Percentiles rank a stretch among this genome's conserved stretches.
Conservation (phyloP, 2,329 filamentous ascomycete species). For the Claviceps capensis region DNA sequence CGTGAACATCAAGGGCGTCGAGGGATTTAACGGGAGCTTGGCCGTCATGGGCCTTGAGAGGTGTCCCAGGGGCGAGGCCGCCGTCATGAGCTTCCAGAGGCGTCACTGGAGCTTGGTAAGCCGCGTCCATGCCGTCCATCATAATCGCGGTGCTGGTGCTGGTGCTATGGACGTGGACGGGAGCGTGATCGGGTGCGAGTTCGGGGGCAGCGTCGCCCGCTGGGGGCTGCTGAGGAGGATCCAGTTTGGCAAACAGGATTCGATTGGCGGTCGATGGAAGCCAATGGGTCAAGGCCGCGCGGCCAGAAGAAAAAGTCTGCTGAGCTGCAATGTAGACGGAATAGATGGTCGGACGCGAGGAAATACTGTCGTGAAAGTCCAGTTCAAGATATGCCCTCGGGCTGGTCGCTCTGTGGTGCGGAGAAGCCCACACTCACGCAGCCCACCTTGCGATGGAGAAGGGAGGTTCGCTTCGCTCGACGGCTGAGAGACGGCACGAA, state of each 20-base stretch:
- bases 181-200: not conserved
- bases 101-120: conserved; percentile 6
- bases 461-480: too few species aligned
- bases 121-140: conserved; percentile 27
- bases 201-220: conserved; percentile 13
- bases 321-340: too few species aligned
- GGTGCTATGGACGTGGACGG: not conserved
- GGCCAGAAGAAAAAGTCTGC: conserved; percentile 1
- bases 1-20: not conserved
- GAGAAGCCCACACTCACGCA: too few species aligned
- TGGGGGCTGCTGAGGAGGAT: conserved; percentile 30
- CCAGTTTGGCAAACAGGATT: conserved; percentile 28
- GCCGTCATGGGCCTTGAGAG: too few species aligned
- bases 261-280: conserved; percentile 4
- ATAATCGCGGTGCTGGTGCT: conserved; percentile 31
- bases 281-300: not conserved
- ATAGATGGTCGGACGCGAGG: too few species aligned
- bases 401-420: too few species aligned
- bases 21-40: conserved; percentile 2
- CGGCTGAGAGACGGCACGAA: too few species aligned
- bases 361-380: too few species aligned
- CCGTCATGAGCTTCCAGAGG: not conserved
- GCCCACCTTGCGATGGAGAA: too few species aligned
- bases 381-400: too few species aligned
- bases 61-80: too few species aligned